Base-by-base conservation (phyloP, 805 yeast genomes). In the Metschnikowia matae region DNA sequence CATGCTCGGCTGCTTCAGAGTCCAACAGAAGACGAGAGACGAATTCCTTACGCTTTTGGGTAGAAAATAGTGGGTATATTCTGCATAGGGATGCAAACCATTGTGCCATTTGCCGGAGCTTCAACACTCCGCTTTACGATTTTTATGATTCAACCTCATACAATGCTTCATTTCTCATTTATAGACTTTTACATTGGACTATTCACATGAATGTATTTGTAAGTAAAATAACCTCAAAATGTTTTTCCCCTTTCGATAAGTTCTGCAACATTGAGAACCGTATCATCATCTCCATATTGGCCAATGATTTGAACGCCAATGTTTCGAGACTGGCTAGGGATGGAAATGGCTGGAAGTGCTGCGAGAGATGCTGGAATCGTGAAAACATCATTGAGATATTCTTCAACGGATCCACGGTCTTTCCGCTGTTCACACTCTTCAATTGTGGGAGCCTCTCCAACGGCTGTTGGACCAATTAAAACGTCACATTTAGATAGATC, bases 1-100 rank as follows among this genome's bases (percentile, higher is more conserved):
- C 65, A 92, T 94, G 97, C 78, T 94, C 60, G 99, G 99, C 8
- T 87, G 96, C 58, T 94, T 94, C 77, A 80, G 97, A 63, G 87
- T 84, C 49, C 89, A 89, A 40, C 97, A 91, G 67, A 89, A 89
- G 75, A 94, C 99, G 2, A 82, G 99, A 64, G 99, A 94, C 64
- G 99, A 94, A 70, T 94, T 94, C 62, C 78, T 94, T 64, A 85
- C 91, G 11, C 74, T 91, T 54, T 73, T 91, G 60, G 87, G 86
- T 37, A 81, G 87, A 23, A 54, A 50, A 40, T 54, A 42, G 48
- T 29, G 20, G 13, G 17, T 17, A 32, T 11, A 32, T 11, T 20
- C 13, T 17, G 45, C 38, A n/a, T 21, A 21, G 14, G 26, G 32
- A 29, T 17, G 34, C 21, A 41, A n/a, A 17, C 45, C 6, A 4